phyloP scores from a whole-genome alignment of 768 basidiomycete species.

The Leccinum imitatum region DNA sequence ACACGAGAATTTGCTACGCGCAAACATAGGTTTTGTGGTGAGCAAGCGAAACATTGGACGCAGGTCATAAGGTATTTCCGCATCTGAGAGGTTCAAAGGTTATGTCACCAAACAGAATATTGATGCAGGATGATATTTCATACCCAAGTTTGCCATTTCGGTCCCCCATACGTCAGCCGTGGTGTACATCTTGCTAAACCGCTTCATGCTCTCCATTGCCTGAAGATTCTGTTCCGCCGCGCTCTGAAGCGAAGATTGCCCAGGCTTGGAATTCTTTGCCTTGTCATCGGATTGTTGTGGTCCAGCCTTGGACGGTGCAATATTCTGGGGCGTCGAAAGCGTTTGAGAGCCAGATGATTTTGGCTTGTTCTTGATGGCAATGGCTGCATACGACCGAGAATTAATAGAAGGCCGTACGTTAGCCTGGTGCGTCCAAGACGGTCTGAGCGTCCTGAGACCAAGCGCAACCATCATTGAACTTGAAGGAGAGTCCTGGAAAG shows the following conservation, averaged over 20 bases:
- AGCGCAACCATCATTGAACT: constrained; percentile 19
- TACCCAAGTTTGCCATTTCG: constrained; percentile 30
- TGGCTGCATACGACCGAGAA: constrained; percentile 19
- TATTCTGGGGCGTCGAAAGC: too few relatives aligned
- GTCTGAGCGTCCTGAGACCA: constrained; percentile 8
- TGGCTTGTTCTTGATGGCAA: constrained; percentile 18
- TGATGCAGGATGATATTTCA: neutral
- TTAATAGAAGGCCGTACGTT: constrained; percentile 21
- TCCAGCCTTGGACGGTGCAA: constrained; percentile 12
- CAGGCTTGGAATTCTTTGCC: constrained; percentile 13
- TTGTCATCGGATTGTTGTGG: constrained; percentile 3
- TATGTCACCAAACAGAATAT: neutral
- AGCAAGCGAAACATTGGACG: constrained; percentile 21
- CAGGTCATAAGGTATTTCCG: constrained; percentile 33
- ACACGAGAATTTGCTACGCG: constrained; percentile 23
- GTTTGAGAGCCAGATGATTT: constrained; percentile 7
- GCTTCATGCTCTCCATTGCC: constrained; percentile 38
- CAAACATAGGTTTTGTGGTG: constrained; percentile 13
- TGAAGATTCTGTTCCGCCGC: constrained; percentile 38
- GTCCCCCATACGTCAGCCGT: constrained; percentile 45
- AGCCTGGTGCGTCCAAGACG: constrained; percentile 28
- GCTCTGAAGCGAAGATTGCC: constrained; percentile 14
- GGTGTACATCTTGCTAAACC: constrained; percentile 39
- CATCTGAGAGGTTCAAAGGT: constrained; percentile 14
- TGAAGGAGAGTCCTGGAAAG: neutral